Evolutionary conservation across 2,329 filamentous ascomycete species (phyloP).

Genomic region (Pseudogymnoascus sp.): DNA sequence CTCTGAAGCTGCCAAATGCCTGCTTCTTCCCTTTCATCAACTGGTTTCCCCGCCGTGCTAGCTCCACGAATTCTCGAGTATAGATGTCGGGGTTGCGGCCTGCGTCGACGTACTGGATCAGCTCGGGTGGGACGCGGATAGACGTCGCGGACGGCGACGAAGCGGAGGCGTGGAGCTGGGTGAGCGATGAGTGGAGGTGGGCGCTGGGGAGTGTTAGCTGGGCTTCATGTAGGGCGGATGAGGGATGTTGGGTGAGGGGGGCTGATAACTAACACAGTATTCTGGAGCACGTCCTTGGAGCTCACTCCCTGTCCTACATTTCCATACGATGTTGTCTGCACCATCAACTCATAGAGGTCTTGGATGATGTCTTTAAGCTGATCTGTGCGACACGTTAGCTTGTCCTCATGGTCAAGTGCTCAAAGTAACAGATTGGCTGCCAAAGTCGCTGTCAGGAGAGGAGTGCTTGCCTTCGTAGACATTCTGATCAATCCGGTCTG

Average conservation of each 20-base stretch:
- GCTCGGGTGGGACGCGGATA: slow-evolving; percentile 50
- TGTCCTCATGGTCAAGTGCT: background rate
- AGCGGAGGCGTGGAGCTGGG: slow-evolving; percentile 34
- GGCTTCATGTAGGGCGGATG: background rate
- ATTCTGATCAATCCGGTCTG: slow-evolving; percentile 7
- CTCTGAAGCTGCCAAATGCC: slow-evolving; percentile 53
- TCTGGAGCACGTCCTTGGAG: slow-evolving; percentile 44
- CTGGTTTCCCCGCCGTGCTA: slow-evolving; percentile 58
- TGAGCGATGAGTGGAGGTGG: slow-evolving; percentile 34
- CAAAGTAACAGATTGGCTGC: background rate
- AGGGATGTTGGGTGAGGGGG: slow-evolving; percentile 2
- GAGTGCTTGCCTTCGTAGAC: background rate
- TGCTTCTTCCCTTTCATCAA: slow-evolving; percentile 55
- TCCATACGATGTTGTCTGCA: slow-evolving; percentile 55
- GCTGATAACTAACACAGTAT: slow-evolving; percentile 38
- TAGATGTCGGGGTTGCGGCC: slow-evolving; percentile 68
- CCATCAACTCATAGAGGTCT: slow-evolving; percentile 55
- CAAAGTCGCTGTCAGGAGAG: background rate
- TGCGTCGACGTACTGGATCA: slow-evolving; percentile 61
- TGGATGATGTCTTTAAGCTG: slow-evolving; percentile 55
- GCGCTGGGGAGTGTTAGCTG: slow-evolving; percentile 25
- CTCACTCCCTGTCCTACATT: slow-evolving; percentile 37
- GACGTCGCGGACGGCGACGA: slow-evolving; percentile 28
- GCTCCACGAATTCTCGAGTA: slow-evolving; percentile 65
- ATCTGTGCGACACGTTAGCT: slow-evolving; percentile 31